A percentile compares a stretch with the other conserved stretches of the same genome.
phyloP scores from a whole-genome alignment of 2,329 filamentous ascomycete genomes.

The Eutypella sp. region DNA sequence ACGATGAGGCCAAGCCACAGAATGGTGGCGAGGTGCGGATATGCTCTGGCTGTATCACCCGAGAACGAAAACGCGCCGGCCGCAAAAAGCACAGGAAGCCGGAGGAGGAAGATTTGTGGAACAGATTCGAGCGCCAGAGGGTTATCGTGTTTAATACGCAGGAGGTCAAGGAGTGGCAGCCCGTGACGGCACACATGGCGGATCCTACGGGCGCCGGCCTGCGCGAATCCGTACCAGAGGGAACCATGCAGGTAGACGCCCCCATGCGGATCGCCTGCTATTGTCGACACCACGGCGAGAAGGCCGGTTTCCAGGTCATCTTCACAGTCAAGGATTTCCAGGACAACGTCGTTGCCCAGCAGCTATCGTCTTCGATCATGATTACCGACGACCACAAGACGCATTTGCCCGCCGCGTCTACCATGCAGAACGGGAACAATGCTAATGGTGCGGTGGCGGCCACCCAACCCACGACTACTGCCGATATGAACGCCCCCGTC shows the following conservation, averaged over 20 bases:
- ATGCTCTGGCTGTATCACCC: constrained; percentile 82
- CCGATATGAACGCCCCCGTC: background rate
- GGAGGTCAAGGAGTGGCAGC: constrained; percentile 79
- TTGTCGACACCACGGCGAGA: constrained; percentile 91
- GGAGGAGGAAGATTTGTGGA: constrained; percentile 87
- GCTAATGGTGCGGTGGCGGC: constrained; percentile 16
- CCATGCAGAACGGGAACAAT: constrained; percentile 16
- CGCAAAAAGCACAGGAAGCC: constrained; percentile 91
- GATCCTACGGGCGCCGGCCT: constrained; percentile 39
- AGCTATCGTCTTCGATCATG: constrained; percentile 83
- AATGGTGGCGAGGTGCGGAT: constrained; percentile 94
- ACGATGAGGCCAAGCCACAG: constrained; percentile 66
- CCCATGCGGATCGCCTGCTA: constrained; percentile 98
- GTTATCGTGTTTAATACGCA: constrained; percentile 90
- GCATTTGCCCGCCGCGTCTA: constrained; percentile 43
- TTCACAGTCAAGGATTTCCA: constrained; percentile 86
- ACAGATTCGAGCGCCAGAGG: constrained; percentile 70
- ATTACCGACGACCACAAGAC: constrained; percentile 99
- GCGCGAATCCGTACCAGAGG: constrained; percentile 46
- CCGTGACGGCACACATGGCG: constrained; percentile 48
- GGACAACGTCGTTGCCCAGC: constrained; percentile 74
- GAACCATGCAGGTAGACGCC: constrained; percentile 72
- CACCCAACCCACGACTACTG: constrained; percentile 3
- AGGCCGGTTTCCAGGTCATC: constrained; percentile 86
- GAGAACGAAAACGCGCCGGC: constrained; percentile 85